These are phyloP conservation scores for Boechera stricta DNA, from an alignment of 345 rosid genomes.

Conservation along the genomic window DNA sequence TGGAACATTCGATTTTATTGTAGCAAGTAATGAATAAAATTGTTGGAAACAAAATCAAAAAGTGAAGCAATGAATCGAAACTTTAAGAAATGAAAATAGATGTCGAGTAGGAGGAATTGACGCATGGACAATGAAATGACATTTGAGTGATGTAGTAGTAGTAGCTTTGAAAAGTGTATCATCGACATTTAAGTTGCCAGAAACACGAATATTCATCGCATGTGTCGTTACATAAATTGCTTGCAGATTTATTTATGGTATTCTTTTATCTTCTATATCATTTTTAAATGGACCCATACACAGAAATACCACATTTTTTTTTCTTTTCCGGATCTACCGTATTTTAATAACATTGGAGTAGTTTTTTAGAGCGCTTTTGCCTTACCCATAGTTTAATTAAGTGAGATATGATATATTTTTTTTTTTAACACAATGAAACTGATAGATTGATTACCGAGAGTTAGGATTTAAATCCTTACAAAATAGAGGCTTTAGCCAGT, in stretches of 20 bases:
- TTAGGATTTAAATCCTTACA: too few species aligned
- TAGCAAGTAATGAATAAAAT: neutral
- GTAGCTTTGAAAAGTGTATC: slow-evolving; percentile 26
- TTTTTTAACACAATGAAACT: too few species aligned
- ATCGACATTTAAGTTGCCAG: slow-evolving; percentile 17
- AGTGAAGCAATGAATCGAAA: neutral
- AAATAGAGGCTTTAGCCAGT: too few species aligned
- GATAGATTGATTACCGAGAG: too few species aligned
- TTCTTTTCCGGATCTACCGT: too few species aligned
- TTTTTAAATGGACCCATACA: too few species aligned
- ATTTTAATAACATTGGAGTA: too few species aligned
- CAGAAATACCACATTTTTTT: too few species aligned
- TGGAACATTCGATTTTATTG: neutral
- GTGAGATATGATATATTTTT: too few species aligned
- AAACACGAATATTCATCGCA: slow-evolving; percentile 14
- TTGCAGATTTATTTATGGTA: slow-evolving; percentile 4
- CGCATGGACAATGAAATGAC: slow-evolving; percentile 24
- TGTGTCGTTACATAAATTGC: slow-evolving; percentile 7
- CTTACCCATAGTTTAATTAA: too few species aligned
- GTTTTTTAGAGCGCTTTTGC: too few species aligned
- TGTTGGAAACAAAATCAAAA: neutral
- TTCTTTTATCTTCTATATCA: too few species aligned
- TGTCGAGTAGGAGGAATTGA: neutral
- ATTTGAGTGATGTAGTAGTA: neutral
- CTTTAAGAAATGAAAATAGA: slow-evolving; percentile 9